Evolutionary conservation across 495 filamentous ascomycete genomes (phyloP).

Genomic region (Chaetomium tenue): DNA sequence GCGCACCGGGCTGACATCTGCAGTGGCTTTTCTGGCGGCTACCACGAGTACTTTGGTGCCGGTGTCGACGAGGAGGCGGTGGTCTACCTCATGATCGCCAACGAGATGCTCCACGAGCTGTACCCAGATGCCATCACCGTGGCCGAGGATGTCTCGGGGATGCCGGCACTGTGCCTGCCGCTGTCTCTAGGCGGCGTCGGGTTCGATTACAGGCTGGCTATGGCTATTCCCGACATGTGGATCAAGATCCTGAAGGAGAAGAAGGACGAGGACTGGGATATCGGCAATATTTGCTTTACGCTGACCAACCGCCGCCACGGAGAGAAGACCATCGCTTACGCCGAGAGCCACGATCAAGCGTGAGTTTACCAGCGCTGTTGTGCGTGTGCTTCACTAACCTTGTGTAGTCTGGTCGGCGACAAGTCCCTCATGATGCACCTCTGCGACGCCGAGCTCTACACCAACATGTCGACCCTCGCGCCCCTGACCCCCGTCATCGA

Average conservation of each 20-base stretch:
- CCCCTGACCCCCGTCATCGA: conserved; percentile 87
- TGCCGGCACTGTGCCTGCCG: conserved; percentile 89
- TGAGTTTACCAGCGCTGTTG: conserved; percentile 48
- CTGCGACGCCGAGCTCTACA: conserved; percentile 95
- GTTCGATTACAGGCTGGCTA: conserved; percentile 95
- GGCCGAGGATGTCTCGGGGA: conserved; percentile 96
- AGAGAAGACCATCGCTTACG: conserved; percentile 98
- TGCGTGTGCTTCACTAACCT: conserved; percentile 35
- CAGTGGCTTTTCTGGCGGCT: conserved; percentile 95
- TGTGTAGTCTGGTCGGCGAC: conserved; percentile 82
- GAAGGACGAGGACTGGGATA: conserved; percentile 89
- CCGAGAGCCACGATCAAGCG: conserved; percentile 97
- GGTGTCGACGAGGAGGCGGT: conserved; percentile 93
- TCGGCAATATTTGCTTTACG: conserved; percentile 77
- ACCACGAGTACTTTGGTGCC: conserved; percentile 95
- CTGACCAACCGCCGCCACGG: conserved; percentile 90
- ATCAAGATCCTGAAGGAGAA: conserved; percentile 97
- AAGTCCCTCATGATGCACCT: conserved; percentile 97
- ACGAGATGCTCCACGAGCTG: conserved; percentile 88
- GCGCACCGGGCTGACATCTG: background rate
- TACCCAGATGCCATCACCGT: conserved; percentile 87
- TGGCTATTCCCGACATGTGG: conserved; percentile 98
- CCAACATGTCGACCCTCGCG: conserved; percentile 86
- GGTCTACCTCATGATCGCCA: conserved; percentile 93
- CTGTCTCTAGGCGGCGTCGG: conserved; percentile 85